Evolutionary conservation across 257 asterid genomes (phyloP), one percentile per base, ranked within the genome.

Genomic region (Plectranthus barbatus): DNA sequence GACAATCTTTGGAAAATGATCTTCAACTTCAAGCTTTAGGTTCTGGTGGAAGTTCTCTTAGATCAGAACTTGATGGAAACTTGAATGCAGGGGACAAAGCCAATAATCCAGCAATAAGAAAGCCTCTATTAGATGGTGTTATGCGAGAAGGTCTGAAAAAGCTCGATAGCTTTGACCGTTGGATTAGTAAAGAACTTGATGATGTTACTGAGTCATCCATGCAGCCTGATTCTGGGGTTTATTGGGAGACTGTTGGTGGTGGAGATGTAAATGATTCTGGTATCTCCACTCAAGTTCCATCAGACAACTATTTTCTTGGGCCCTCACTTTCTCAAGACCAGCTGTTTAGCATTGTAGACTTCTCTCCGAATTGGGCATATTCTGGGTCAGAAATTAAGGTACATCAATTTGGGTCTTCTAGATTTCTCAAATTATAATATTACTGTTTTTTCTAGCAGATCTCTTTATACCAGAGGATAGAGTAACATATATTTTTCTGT

Each of bases 101-200:
- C 24, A 85, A 65, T 73, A 53, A 83, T 74, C 74, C 86, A 70
- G 24, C 82, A 41, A 36, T 81, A 60, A 84, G 69, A 64, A 90
- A 81, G 71, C 89, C 97, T 74, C 53, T 77, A 45, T 74, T 89
- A 73, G 84, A 80, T 71, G 93, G 92, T 13, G 69, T 90, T 60
- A 50, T 70, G 66, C 86, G 77, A 60, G 84, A 75, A 67, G 85
- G 93, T 68, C 78, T 92, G 76, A 81, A 74, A 81, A 92, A 92
- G 83, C 86, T 92, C 7, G 98, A 92, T 73, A 92, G 98, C 83
- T 92, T 92, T 76, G 98, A 88, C 73, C 90, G 95, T 44, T 92
- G 97, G 98, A 83, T 92, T 80, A 86, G 89, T 75, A 88, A 77
- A 81, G 98, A 92, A 76, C 94, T 92, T 13, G 98, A 81, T 51